A percentile compares a stretch with the other conserved stretches of the same genome.
Evolutionary conservation across 2,329 filamentous ascomycete genomes (phyloP).

Genomic region (Zasmidium cellare): DNA sequence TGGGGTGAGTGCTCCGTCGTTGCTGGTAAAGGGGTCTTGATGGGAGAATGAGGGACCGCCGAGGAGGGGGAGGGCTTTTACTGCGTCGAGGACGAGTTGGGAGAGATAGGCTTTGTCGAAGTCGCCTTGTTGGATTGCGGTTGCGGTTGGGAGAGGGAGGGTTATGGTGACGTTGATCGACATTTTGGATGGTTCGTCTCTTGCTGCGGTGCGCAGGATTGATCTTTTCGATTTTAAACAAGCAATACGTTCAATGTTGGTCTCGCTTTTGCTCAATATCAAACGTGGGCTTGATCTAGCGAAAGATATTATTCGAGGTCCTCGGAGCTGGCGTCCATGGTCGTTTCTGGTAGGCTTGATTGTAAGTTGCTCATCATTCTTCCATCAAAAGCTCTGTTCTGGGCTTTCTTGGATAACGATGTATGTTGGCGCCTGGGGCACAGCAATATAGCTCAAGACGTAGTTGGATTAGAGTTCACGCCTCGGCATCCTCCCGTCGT

Average conservation of each 20-base stretch:
- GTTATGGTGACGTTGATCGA: neutral
- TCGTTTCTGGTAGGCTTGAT: neutral
- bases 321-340: neutral
- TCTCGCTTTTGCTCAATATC: no score
- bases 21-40: neutral
- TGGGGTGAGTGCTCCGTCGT: neutral
- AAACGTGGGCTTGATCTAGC: neutral
- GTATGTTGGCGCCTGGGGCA: neutral
- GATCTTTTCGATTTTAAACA: no score
- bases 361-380: no score
- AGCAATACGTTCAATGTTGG: no score
- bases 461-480: neutral
- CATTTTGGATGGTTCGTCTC: neutral
- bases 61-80: neutral
- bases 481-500: neutral
- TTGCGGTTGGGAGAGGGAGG: neutral
- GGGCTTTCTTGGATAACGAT: neutral
- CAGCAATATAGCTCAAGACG: neutral
- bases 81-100: neutral
- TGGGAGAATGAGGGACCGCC: neutral
- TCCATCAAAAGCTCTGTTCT: no score
- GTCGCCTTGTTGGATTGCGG: constrained; percentile 3
- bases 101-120: neutral
- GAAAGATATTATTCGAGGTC: neutral
- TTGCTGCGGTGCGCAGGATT: no score